phyloP scores from a whole-genome alignment of 1,139 yeast genomes.

The Zygosaccharomyces pseudobailii region DNA sequence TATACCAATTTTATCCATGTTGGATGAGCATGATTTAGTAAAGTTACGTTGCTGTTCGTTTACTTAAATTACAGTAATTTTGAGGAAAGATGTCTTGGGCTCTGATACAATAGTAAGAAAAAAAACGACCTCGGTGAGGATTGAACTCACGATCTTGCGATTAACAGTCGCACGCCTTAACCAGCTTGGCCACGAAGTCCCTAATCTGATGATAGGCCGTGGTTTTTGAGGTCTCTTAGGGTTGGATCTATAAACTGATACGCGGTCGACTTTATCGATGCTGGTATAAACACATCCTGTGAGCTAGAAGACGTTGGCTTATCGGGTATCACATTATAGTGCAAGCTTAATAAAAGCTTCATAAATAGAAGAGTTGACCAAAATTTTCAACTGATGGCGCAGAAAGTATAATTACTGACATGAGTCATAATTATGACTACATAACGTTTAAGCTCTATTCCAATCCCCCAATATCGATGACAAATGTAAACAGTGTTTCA shows the following conservation, averaged over 20 bases:
- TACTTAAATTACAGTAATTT: background rate
- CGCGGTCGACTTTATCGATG: too few species aligned
- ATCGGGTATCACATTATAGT: background rate
- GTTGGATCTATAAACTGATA: too few species aligned
- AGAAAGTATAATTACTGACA: too few species aligned
- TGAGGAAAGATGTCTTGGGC: too few species aligned
- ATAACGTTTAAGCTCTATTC: too few species aligned
- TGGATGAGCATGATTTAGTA: background rate
- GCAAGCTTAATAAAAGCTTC: too few species aligned
- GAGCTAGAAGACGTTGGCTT: too few species aligned
- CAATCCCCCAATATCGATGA: too few species aligned
- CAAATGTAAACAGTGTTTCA: background rate
- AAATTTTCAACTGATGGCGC: too few species aligned
- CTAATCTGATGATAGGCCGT: background rate
- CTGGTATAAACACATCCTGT: too few species aligned
- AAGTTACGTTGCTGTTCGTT: background rate
- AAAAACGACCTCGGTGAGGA: constrained; percentile 35
- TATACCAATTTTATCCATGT: constrained; percentile 10
- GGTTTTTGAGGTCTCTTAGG: background rate
- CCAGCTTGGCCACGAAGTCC: constrained; percentile 37
- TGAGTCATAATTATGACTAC: too few species aligned
- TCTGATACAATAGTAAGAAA: background rate
- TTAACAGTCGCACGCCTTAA: constrained; percentile 38
- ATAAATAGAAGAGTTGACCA: too few species aligned
- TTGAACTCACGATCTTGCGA: constrained; percentile 37